Base-by-base conservation (phyloP, 768 basidiomycete genomes). In the Solioccasus polychromus region DNA sequence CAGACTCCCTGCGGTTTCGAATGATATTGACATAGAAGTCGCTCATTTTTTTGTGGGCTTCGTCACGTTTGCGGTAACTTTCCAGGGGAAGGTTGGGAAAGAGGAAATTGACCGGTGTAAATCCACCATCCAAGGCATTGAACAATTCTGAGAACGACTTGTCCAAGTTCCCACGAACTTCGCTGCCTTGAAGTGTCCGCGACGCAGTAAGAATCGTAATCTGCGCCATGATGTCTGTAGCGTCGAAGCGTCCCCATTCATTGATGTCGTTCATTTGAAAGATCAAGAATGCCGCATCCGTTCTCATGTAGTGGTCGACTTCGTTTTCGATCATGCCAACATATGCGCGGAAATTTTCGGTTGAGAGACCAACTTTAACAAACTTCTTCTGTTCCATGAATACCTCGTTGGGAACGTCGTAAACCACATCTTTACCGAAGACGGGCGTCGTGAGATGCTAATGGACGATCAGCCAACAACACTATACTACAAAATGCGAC, bases 301-400 rank as follows among this genome's bases (percentile, higher is more conserved):
- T 72, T 30, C 69, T 68, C 66, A 95, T 70, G 66, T 84, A 92
- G 24, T 83, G 71, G 29, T 82, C 76, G 30, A 88, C 79, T 60
- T 88, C 86, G 31, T 88, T 76, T 48, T 82, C 82, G 45, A 91
- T 84, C 79, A 90, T 83, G 39, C 82, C 80, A 17, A 83, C 76
- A 41, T 99, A 98, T 24, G 82, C 75, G 34, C 85, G 80, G 66
- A 99, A 82, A 67, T 94, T 94, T 22, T 98, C 94, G 11, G 80
- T 82, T 10, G 92, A 89, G 18, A 99, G 80, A 19, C 96, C 94
- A 50, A 92, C 83, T 71, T 99, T 99, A 68, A 98, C 86, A 61
- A 97, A 97, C 63, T 87, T 88, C 77, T 99, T 99, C 67, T 99
- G 96, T 59, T 99, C 93, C 94, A 99, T 98, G 68, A 99, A 84